Evolutionary conservation across 331 rosid genomes (phyloP).

Genomic region (Acacia concinna): DNA sequence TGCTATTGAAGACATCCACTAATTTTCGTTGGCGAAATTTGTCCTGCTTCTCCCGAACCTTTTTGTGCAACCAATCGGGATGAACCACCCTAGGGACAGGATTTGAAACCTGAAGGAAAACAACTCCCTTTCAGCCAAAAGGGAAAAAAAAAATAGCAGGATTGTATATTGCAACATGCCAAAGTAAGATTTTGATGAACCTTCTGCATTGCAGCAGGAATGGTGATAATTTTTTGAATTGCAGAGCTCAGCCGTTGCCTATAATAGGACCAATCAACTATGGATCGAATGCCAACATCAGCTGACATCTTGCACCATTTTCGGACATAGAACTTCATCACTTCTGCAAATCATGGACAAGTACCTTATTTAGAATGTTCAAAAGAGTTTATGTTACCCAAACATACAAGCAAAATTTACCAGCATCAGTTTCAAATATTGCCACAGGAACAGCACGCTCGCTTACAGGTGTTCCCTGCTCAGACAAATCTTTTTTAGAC

Average conservation of each 20-base stretch:
- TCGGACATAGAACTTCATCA: constrained; percentile 88
- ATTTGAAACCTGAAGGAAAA: constrained; percentile 70
- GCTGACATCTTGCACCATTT: constrained; percentile 98
- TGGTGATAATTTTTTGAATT: constrained; percentile 90
- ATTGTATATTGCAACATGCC: constrained; percentile 14
- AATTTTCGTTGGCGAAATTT: constrained; percentile 85
- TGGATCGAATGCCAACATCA: constrained; percentile 85
- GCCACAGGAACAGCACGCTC: constrained; percentile 99
- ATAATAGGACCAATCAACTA: constrained; percentile 96
- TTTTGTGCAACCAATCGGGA: constrained; percentile 98
- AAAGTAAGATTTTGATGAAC: constrained; percentile 45
- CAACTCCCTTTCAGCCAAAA: constrained; percentile 31
- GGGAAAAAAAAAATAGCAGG: background rate
- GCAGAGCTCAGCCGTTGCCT: constrained; percentile 93
- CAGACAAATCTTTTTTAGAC: constrained; percentile 27
- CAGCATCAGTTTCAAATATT: constrained; percentile 91
- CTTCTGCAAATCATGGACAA: constrained; percentile 54
- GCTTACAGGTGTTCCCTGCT: constrained; percentile 97
- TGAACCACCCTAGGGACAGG: constrained; percentile 96
- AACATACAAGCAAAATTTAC: constrained; percentile 46
- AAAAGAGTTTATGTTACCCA: constrained; percentile 11
- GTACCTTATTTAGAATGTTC: constrained; percentile 22
- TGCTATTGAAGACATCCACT: constrained; percentile 61
- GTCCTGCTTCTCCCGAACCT: constrained; percentile 96
- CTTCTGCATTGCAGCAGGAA: constrained; percentile 99